These are phyloP conservation scores for Daldinia decipiens DNA, from an alignment of 495 filamentous ascomycete species.

Conservation along the genomic window DNA sequence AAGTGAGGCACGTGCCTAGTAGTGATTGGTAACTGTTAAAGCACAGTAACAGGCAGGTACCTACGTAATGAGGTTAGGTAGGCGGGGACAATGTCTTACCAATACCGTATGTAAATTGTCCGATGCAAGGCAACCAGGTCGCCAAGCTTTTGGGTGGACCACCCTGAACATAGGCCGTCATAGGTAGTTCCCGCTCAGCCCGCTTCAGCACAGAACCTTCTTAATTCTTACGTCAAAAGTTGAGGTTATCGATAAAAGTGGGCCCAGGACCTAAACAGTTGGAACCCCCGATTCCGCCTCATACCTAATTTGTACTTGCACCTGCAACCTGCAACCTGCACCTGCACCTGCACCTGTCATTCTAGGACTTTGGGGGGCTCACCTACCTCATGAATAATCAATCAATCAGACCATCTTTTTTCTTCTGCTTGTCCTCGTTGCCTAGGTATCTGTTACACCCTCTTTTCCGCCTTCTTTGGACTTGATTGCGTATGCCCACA, in stretches of 20 bases:
- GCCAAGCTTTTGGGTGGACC: conserved; percentile 14
- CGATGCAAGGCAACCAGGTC: conserved; percentile 36
- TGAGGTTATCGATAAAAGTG: neutral
- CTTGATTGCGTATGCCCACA: conserved; percentile 5
- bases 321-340: neutral
- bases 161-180: neutral
- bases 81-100: conserved; percentile 14
- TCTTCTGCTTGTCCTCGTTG: conserved; percentile 12
- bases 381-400: conserved; percentile 16
- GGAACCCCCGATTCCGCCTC: conserved; percentile 30
- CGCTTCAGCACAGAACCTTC: conserved; percentile 9
- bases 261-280: neutral
- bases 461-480: conserved; percentile 17
- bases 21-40: neutral
- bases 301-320: conserved; percentile 25
- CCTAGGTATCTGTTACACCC: conserved; percentile 17
- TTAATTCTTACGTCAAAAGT: too few species aligned
- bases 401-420: conserved; percentile 21
- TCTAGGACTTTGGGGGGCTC: neutral
- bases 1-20: conserved; percentile 16
- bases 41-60: too few species aligned
- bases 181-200: neutral
- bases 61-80: too few species aligned
- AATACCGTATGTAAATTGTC: conserved; percentile 33
- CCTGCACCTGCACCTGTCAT: neutral